These are phyloP conservation scores for Chalciporus chontae DNA, from an alignment of 768 basidiomycete species.

Conservation along the genomic window DNA sequence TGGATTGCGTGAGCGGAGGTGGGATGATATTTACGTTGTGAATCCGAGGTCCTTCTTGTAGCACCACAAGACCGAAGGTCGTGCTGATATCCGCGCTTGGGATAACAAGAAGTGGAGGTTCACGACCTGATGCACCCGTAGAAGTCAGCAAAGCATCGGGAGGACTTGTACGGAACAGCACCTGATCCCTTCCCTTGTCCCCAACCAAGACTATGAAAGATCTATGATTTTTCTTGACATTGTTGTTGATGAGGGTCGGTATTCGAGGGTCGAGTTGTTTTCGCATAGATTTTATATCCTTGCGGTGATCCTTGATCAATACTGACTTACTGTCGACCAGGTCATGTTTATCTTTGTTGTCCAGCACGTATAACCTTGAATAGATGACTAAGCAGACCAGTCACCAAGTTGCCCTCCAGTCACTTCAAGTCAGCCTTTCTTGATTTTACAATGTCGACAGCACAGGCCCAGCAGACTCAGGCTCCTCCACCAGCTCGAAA, in stretches of 20 bases:
- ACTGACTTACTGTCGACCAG: too few relatives aligned
- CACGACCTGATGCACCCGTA: conserved; percentile 55
- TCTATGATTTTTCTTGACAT: conserved; percentile 89
- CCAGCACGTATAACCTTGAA: too few relatives aligned
- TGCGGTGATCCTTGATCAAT: too few relatives aligned
- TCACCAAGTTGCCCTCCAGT: too few relatives aligned
- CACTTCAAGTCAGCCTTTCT: background rate
- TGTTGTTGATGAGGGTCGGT: conserved; percentile 87
- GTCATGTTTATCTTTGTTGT: too few relatives aligned
- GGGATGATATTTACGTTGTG: conserved; percentile 59
- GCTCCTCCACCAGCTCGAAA: conserved; percentile 79
- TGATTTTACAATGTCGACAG: conserved; percentile 31
- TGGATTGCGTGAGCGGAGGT: background rate
- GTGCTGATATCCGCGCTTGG: conserved; percentile 83
- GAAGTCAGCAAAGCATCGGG: background rate
- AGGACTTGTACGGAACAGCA: conserved; percentile 21
- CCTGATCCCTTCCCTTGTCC: conserved; percentile 90
- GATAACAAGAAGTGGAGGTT: conserved; percentile 95
- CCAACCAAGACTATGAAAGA: conserved; percentile 97
- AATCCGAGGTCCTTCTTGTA: conserved; percentile 99
- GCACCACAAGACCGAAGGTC: conserved; percentile 94
- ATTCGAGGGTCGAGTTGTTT: conserved; percentile 92
- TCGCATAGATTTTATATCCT: conserved; percentile 46
- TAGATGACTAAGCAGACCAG: too few relatives aligned
- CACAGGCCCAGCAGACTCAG: conserved; percentile 68